Percentiles rank a stretch among this genome's conserved stretches.
phyloP scores from a whole-genome alignment of 2,329 filamentous ascomycete species.

The Fusarium sp. region DNA sequence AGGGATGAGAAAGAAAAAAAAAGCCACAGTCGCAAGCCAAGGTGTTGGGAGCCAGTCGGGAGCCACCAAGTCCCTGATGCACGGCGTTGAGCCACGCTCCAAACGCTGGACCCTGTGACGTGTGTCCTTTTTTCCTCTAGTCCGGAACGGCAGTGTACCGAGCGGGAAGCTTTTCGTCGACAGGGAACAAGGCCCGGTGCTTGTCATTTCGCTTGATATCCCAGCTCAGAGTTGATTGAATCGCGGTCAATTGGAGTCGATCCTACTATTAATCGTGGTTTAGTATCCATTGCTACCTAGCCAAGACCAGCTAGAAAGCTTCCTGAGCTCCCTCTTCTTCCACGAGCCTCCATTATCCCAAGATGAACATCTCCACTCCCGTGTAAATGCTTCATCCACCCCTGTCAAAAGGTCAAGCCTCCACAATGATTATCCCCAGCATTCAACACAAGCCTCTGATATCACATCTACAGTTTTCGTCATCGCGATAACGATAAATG shows the following conservation, averaged over 20 bases:
- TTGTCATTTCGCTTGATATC: not conserved
- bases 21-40: conserved; percentile 35
- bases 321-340: not conserved
- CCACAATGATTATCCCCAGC: conserved; percentile 2
- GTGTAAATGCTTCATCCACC: not conserved
- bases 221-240: not conserved
- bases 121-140: conserved; percentile 1
- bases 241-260: not conserved
- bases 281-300: not conserved
- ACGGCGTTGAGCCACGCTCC: conserved; percentile 28
- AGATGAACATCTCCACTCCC: conserved; percentile 6
- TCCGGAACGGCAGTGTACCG: conserved; percentile 20
- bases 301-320: not conserved
- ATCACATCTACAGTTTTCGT: not conserved
- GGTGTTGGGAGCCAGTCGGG: conserved; percentile 43
- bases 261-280: not conserved
- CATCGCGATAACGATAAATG: conserved; percentile 4
- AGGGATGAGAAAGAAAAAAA: too few species aligned
- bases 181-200: not conserved
- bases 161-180: conserved; percentile 16
- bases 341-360: conserved; percentile 1
- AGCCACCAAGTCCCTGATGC: conserved; percentile 4
- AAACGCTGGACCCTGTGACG: conserved; percentile 7
- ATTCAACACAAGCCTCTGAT: not conserved
- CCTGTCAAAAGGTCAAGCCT: not conserved